These are phyloP conservation scores for Clonostachys rosea DNA, from an alignment of 2,329 filamentous ascomycete species.

Conservation along the genomic window DNA sequence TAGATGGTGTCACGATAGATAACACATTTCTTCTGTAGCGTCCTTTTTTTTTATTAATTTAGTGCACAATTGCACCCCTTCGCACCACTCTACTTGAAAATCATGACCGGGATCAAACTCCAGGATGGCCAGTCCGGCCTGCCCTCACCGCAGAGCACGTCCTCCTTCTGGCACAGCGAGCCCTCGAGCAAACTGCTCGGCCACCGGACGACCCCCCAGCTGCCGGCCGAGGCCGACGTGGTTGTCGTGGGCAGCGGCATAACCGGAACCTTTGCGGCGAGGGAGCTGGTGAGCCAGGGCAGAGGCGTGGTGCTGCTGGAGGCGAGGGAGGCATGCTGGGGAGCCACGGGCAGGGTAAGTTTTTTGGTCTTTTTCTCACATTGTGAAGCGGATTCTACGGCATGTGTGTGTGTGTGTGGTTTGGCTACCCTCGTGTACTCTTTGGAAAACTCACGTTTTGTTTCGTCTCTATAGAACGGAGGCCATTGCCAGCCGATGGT, in stretches of 20 bases:
- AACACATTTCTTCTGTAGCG: too few relatives aligned
- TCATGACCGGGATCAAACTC: conserved; percentile 22
- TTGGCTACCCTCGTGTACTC: neutral
- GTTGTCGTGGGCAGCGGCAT: conserved; percentile 74
- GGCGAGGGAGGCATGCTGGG: conserved; percentile 75
- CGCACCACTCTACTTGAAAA: neutral
- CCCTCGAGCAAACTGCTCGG: conserved; percentile 60
- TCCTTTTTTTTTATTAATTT: too few relatives aligned
- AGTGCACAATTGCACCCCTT: neutral
- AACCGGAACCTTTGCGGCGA: conserved; percentile 67
- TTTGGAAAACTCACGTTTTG: neutral
- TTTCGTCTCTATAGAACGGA: conserved; percentile 43
- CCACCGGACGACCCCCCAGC: conserved; percentile 60
- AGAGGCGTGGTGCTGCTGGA: conserved; percentile 66
- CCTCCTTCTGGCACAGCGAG: conserved; percentile 70
- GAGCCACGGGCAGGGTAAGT: conserved; percentile 74
- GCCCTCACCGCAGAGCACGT: conserved; percentile 55
- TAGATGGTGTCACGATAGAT: too few relatives aligned
- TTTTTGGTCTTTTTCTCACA: neutral
- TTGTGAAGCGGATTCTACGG: neutral
- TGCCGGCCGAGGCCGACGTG: conserved; percentile 62
- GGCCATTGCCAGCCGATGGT: conserved; percentile 72
- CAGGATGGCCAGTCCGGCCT: conserved; percentile 42
- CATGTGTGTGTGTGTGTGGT: neutral
- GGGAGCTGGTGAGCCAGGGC: conserved; percentile 49